Evolutionary conservation across 1,284 basidiomycete genomes (phyloP).

Genomic region (Thelephora terrestris): DNA sequence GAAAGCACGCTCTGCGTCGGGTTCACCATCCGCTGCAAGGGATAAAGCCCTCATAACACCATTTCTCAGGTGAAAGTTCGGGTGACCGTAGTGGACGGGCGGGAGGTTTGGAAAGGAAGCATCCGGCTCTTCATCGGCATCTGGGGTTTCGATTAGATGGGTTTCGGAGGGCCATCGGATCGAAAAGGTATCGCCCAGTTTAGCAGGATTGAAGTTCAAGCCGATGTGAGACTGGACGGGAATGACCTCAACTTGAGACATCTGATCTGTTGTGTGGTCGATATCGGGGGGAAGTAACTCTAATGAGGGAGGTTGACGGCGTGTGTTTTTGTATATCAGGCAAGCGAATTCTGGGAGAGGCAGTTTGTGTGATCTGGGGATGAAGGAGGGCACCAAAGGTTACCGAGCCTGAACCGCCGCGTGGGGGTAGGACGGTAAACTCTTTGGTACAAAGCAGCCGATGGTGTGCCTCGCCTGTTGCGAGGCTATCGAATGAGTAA

Average conservation of each 20-base stretch:
- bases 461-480: constrained; percentile 53
- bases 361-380: constrained; percentile 9
- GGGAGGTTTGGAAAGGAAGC: constrained; percentile 54
- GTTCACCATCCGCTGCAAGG: constrained; percentile 38
- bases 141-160: background rate
- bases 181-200: background rate
- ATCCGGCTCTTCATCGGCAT: constrained; percentile 27
- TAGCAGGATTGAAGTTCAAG: constrained; percentile 25
- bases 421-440: constrained; percentile 36
- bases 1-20: constrained; percentile 87
- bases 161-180: background rate
- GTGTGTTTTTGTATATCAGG: background rate
- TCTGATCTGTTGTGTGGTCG: constrained; percentile 18
- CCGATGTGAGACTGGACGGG: constrained; percentile 38
- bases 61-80: constrained; percentile 60
- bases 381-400: constrained; percentile 21
- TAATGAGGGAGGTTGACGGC: background rate
- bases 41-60: constrained; percentile 58
- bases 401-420: constrained; percentile 36
- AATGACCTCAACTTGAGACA: constrained; percentile 56
- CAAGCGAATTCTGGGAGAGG: constrained; percentile 7
- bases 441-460: constrained; percentile 42
- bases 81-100: constrained; percentile 54
- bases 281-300: background rate
- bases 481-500: constrained; percentile 49